Base-by-base conservation (phyloP, 164 flowering plant genomes). In the Paratinospora sagittata region DNA sequence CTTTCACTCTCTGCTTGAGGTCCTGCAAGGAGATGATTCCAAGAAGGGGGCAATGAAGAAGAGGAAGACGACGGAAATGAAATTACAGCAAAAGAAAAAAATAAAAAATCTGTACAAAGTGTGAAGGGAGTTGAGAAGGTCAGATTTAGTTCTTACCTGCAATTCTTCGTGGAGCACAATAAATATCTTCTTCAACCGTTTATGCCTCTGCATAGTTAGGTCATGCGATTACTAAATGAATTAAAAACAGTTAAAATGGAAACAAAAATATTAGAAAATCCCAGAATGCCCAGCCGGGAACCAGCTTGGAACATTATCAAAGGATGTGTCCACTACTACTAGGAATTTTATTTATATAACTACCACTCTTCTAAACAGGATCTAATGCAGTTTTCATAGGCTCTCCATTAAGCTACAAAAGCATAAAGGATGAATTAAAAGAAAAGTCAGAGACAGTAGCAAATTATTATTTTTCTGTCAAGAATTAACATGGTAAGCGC, bases 91-190 rank as follows among this genome's bases (percentile, higher is more conserved):
- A 23, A 23, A 45, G n/a, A 27, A 12, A 30, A 36, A 36, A 57
- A n/a, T 8, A 47, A 2, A 21, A 34, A 36, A 16, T 37, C 27
- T 14, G 34, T 33, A 19, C 6, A 33, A 19, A 43, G 14, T 23
- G 1, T 13, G 6, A 43, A 43, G 19, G 21, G 49, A 57, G 30
- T 41, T 24, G 5, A 41, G 11, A n/a, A 58, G 43, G 52, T 27
- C 26, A 10, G 13, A 65, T 55, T 8, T 55, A 55, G 24, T 37
- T 58, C 49, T 72, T 41, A 93, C 98, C 92, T 82, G 73, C 73
- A 93, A 78, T 79, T 93, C 98, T 76, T 91, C 85, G 72, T 93
- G 93, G 74, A 93, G 90, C 82, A 91, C 88, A 52, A 85, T 39
- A 60, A 91, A 93, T 70, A 93, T 81, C 76, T 88, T 88, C 83